Evolutionary conservation across 345 rosid genomes (phyloP), one percentile per base, ranked within the genome.

Genomic region (thale cress (Arabidopsis thaliana)): DNA sequence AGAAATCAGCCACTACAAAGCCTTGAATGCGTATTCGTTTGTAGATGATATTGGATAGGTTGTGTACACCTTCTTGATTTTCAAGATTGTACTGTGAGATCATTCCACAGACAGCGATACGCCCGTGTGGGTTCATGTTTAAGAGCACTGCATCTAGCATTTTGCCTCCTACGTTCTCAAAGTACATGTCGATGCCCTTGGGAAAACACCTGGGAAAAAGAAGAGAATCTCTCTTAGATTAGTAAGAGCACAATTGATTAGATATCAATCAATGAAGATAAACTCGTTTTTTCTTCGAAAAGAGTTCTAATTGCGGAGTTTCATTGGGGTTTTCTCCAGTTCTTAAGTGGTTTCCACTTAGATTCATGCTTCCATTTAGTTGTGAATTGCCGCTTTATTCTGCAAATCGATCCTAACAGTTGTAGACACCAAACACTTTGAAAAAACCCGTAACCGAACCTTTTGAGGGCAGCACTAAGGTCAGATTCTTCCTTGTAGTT

Each of bases 401-500:
- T 37, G 32, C 60, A 38, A 38, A 28, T 24, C n/a, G 6, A 40
- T 14, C 41, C 1, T 73, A 74, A 55, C 22, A 45, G 11, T 33
- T 23, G 57, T 24, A 46, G 34, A 65, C 65, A 65, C 42, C 36
- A 65, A 16, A 73, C 9, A 24, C 34, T 66, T 45, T 4, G 6
- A n/a, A 34, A n/a, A 36, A 64, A 20, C 41, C 28, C 44, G 50
- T 58, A 59, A 40, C 12, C 52, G 5, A 48, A 88, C 97, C 91
- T 86, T 74, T 86, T 87, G 63, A 89, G 55, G 44, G 91, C 87
- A 45, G 81, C 88, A 72, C 53, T 79, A 37, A 83, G 77, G 71
- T 87, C 78, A 20, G 40, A 52, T 57, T 89, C 89, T 58, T 87
- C 90, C 64, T 91, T 91, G 73, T 91, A 88, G 83, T 91, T 89